phyloP scores from a whole-genome alignment of 306 rosid genomes.

The Cucurbita moschata region DNA sequence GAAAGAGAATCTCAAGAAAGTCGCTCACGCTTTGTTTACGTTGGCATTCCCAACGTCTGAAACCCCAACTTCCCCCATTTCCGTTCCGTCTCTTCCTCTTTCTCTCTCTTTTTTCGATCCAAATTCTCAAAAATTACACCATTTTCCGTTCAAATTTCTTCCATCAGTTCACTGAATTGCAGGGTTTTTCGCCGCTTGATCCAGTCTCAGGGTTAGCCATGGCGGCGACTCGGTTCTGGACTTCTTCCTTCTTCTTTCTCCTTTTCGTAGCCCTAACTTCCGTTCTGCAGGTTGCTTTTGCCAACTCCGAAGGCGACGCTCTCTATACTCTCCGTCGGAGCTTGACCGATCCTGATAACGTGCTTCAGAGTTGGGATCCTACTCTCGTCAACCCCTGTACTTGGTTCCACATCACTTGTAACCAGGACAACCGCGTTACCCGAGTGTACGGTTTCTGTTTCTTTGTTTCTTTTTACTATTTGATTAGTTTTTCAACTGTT shows the following conservation, averaged over 20 bases:
- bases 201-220: constrained; percentile 16
- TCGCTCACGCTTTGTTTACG: background rate
- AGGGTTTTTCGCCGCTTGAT: background rate
- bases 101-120: background rate
- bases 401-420: constrained; percentile 95
- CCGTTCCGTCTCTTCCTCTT: background rate
- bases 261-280: constrained; percentile 24
- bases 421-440: constrained; percentile 80
- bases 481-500: background rate
- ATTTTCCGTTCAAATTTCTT: background rate
- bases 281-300: constrained; percentile 17
- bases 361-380: constrained; percentile 97
- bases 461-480: background rate
- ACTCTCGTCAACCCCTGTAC: constrained; percentile 93
- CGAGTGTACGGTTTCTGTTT: constrained; percentile 42
- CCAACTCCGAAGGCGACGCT: constrained; percentile 86
- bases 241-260: constrained; percentile 3
- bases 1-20: constrained; percentile 5
- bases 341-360: constrained; percentile 71
- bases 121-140: background rate
- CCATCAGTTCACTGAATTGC: background rate
- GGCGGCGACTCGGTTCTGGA: constrained; percentile 17
- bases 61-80: background rate
- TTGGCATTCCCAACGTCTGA: constrained; percentile 1
- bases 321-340: constrained; percentile 64